Evolutionary conservation across 2,329 filamentous ascomycete species (phyloP).

Genomic region (Alternaria arborescens): DNA sequence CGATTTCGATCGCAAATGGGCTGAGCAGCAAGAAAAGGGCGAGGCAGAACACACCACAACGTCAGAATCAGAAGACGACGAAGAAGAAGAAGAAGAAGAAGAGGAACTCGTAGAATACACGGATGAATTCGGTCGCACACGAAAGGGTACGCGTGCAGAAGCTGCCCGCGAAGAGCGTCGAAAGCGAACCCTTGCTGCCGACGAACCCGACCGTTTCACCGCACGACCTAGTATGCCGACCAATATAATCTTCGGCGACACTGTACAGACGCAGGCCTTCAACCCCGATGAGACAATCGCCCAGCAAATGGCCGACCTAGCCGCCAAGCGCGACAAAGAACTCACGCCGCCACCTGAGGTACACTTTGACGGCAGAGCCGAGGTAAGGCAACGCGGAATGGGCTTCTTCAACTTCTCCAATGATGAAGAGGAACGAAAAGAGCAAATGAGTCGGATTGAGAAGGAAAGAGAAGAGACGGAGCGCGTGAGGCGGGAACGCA

Average conservation of each 20-base stretch:
- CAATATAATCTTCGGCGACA: constrained; percentile 83
- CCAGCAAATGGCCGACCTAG: constrained; percentile 79
- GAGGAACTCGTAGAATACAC: constrained; percentile 82
- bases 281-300: constrained; percentile 71
- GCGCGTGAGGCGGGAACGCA: constrained; percentile 58
- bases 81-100: constrained; percentile 64
- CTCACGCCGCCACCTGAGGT: constrained; percentile 79
- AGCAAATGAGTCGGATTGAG: constrained; percentile 79
- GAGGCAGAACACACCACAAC: constrained; percentile 54
- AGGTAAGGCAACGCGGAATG: constrained; percentile 86
- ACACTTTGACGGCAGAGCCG: constrained; percentile 86
- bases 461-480: constrained; percentile 75
- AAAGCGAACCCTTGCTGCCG: constrained; percentile 62
- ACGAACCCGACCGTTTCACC: constrained; percentile 73
- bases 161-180: constrained; percentile 69
- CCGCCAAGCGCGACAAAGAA: constrained; percentile 78
- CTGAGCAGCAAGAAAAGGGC: constrained; percentile 65
- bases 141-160: constrained; percentile 75
- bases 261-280: constrained; percentile 85
- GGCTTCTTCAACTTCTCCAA: constrained; percentile 91
- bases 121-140: constrained; percentile 90
- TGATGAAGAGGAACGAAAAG: constrained; percentile 71
- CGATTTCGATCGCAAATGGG: constrained; percentile 97
- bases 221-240: constrained; percentile 72
- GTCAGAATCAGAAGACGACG: constrained; percentile 44